Base-by-base conservation (phyloP, 768 basidiomycete species). In the Hygrophorus pudorinus region DNA sequence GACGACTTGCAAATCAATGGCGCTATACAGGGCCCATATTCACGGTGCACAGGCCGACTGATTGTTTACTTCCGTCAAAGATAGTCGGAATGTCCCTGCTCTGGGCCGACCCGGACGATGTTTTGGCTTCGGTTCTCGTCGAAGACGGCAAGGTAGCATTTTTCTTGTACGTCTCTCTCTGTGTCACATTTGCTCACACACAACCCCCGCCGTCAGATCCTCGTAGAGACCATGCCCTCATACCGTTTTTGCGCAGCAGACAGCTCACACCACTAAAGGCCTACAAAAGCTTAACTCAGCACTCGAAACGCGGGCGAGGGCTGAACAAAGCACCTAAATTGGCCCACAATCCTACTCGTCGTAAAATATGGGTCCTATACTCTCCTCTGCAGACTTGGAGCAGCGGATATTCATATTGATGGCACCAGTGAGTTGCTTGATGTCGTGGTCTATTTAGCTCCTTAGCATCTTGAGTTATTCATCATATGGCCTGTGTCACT, bases 31-130 rank as follows among this genome's bases (percentile, higher is more conserved):
- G 60, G 78, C 2, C 75, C 87, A 90, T 56, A 79, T 90, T 37
- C 76, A 87, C 35, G 75, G 75, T 71, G 4, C 7, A 7, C 27
- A 2, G 9, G 11, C 7, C 35, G n/a, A 16, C n/a, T 9, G 9
- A 36, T 36, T 17, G 8, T 32, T 14, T 24, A 1, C 10, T 35
- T 28, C 40, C 20, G 13, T 30, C 39, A 13, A 41, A 88, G 87
- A 90, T 55, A 67, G 70, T 38, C 72, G 87, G 34, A 89, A 90
- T 45, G 54, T 85, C 5, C 88, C 87, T 1, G 72, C 84, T 10
- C 58, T 85, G 6, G 81, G 79, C 1, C 70, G 87, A 87, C 55
- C 81, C 84, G 1, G 87, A 90, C 53, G 88, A 90, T 58, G 89
- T 90, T 47, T 70, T 90, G 37, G 87, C 71, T 2, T 73, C 81